Evolutionary conservation across 495 filamentous ascomycete genomes (phyloP).

Genomic region (Penicillium verhagenii): DNA sequence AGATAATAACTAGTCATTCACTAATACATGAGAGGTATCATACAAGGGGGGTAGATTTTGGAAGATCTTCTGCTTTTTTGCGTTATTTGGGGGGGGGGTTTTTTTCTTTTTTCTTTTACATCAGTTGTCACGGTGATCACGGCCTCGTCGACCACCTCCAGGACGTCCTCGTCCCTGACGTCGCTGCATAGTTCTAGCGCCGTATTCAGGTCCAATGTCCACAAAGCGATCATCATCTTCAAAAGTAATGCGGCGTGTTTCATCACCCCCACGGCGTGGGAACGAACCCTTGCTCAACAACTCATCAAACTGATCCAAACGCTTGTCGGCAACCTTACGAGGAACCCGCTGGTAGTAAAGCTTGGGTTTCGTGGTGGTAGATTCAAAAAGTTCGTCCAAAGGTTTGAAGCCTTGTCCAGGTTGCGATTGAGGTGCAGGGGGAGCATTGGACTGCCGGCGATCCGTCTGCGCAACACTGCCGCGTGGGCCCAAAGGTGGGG

Average conservation of each 20-base stretch:
- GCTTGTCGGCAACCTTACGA: constrained; percentile 52
- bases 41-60: background rate
- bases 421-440: constrained; percentile 18
- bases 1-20: background rate
- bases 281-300: constrained; percentile 47
- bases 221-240: constrained; percentile 69
- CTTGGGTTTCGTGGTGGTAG: constrained; percentile 65
- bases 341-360: constrained; percentile 62
- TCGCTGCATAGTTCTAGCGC: constrained; percentile 26
- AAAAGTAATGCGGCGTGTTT: constrained; percentile 75
- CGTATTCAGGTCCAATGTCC: constrained; percentile 72
- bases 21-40: background rate
- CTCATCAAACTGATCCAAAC: constrained; percentile 64
- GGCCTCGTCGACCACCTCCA: background rate
- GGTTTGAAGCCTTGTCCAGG: constrained; percentile 54
- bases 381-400: constrained; percentile 62
- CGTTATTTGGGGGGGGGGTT: too few species aligned
- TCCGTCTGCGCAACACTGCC: constrained; percentile 24
- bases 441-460: constrained; percentile 23
- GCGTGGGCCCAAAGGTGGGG: constrained; percentile 35
- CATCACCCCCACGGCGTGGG: constrained; percentile 52
- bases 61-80: background rate
- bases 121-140: too few species aligned
- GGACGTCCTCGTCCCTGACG: constrained; percentile 35
- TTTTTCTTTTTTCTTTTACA: too few species aligned